phyloP scores from a whole-genome alignment of 2,329 filamentous ascomycete genomes.

The Colletotrichum australisinense region DNA sequence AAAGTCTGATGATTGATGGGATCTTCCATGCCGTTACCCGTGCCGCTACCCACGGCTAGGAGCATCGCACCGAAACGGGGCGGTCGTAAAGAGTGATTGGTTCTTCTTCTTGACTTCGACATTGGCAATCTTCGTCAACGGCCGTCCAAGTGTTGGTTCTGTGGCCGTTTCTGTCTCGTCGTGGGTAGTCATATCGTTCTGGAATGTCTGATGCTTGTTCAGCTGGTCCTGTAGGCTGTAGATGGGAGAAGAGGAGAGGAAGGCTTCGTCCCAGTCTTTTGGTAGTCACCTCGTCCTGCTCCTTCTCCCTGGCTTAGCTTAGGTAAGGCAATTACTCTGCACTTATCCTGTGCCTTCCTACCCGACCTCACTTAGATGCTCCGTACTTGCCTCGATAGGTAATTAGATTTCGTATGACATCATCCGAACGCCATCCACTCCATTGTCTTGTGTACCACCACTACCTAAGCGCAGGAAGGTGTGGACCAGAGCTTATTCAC shows the following conservation, averaged over 20 bases:
- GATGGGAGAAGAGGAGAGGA: background rate
- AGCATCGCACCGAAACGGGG: conserved; percentile 1
- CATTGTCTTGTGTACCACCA: background rate
- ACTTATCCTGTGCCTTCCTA: background rate
- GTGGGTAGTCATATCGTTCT: background rate
- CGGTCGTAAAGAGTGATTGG: background rate
- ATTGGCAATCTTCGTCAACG: conserved; percentile 27
- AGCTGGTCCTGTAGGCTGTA: background rate
- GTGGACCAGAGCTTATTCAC: background rate
- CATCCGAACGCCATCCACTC: conserved; percentile 32
- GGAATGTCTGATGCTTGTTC: conserved; percentile 10
- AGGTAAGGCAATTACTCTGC: background rate
- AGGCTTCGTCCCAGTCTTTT: background rate
- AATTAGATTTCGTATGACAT: conserved; percentile 28
- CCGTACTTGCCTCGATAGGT: background rate
- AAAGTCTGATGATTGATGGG: background rate
- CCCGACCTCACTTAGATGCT: background rate
- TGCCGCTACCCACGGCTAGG: background rate
- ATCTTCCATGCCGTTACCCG: conserved; percentile 2
- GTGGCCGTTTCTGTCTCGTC: background rate
- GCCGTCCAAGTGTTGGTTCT: background rate
- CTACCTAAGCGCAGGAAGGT: background rate
- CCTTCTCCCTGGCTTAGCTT: background rate
- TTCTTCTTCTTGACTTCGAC: background rate
- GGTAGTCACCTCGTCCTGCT: background rate